Base-by-base conservation (phyloP, 2,329 filamentous ascomycete species). In the Dichotomopilus funicola region DNA sequence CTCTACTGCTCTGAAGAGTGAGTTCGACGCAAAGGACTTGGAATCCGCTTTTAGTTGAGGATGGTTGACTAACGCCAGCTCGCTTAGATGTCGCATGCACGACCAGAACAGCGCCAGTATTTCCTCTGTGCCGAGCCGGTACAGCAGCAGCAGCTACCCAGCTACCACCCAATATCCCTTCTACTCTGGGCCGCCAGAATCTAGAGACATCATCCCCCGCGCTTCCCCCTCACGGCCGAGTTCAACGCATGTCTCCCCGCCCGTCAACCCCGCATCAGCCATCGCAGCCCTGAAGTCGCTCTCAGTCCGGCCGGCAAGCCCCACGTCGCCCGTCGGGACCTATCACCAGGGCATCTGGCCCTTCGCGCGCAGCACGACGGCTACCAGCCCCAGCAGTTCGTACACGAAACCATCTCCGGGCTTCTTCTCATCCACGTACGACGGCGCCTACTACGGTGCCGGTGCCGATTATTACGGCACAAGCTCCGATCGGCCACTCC, bases 1-100 rank as follows among this genome's bases (percentile, higher is more conserved):
- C 68, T 85, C 44, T 86, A 85, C 71, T 86, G 82, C 69, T 85
- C 82, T 40, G 81, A 85, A 65, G 70, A 74, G 80, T 84, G 75
- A 71, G 81, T 75, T 56, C 52, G 43, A 35, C n/a, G 33, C n/a
- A 35, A 40, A 11, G 19, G 19, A 27, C 19, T 27, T 27, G 19
- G 19, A 27, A 27, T 27, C 19, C 19, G 19, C 19, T 27, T 27
- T 27, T 27, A 27, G 19, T 27, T 27, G 19, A 27, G 19, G 19
- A 27, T 27, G 19, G 19, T 27, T 27, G 19, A 27, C 19, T 27
- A 27, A 27, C 19, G 19, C 19, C 19, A 27, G 19, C 57, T 60
- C 54, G 40, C 34, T 36, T 61, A 82, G 78, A 41, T 83, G 80
- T 68, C 80, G 79, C 49, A 72, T 74, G 61, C 71, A 76, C 62